phyloP scores from a whole-genome alignment of 2,329 filamentous ascomycete genomes.

The Beauveria scarabaeidicola region DNA sequence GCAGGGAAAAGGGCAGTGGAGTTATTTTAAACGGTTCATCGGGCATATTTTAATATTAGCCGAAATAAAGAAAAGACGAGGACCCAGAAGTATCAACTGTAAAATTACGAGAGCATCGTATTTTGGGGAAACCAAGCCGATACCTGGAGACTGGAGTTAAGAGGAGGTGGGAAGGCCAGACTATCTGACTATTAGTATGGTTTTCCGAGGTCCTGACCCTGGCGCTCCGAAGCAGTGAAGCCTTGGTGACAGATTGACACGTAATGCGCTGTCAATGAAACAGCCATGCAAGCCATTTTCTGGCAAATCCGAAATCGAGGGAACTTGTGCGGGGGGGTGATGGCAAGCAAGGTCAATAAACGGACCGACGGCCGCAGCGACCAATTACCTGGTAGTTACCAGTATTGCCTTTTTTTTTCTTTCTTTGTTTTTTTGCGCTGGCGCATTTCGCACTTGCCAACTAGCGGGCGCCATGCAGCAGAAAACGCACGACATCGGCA shows the following conservation, averaged over 20 bases:
- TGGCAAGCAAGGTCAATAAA: no score
- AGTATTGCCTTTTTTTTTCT: no score
- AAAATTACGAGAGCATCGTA: background rate
- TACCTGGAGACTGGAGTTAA: background rate
- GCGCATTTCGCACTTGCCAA: no score
- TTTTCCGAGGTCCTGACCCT: background rate
- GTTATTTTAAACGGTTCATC: background rate
- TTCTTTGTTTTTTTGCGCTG: no score
- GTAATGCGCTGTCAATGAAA: background rate
- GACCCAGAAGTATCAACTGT: background rate
- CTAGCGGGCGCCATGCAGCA: no score
- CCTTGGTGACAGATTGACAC: constrained; percentile 1
- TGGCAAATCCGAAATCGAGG: no score
- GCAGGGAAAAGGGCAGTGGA: background rate
- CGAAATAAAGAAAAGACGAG: background rate
- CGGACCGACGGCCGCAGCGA: no score
- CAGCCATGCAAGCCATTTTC: no score
- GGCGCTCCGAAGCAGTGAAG: background rate
- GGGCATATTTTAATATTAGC: background rate
- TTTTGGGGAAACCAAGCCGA: background rate
- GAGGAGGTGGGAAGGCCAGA: background rate
- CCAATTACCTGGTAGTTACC: no score
- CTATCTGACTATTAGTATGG: background rate
- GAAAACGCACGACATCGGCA: no score
- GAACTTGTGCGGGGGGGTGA: background rate